A percentile compares a stretch with the other conserved stretches of the same genome.
These are phyloP conservation scores for Diaporthe nobilis DNA, from an alignment of 2,329 filamentous ascomycete species.

Conservation along the genomic window DNA sequence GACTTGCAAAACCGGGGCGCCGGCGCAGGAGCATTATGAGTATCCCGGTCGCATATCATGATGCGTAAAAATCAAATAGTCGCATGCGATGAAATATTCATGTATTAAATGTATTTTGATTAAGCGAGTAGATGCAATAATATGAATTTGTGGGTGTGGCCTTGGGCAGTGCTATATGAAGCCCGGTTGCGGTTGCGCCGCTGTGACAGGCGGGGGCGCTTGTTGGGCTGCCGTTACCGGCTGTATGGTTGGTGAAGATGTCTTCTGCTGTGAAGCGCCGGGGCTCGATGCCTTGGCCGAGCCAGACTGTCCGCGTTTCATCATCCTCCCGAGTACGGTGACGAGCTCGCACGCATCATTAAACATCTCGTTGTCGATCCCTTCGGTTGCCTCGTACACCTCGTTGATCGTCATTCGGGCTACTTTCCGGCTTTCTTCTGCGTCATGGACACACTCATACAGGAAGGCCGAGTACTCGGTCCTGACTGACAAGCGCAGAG, in stretches of 20 bases:
- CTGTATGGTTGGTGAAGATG: slow-evolving; percentile 8
- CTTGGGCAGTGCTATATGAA: slow-evolving; percentile 22
- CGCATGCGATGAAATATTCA: not conserved
- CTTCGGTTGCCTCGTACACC: slow-evolving; percentile 91
- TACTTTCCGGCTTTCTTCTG: slow-evolving; percentile 79
- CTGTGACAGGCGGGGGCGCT: slow-evolving; percentile 16
- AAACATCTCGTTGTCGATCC: slow-evolving; percentile 96
- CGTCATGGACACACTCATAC: slow-evolving; percentile 92
- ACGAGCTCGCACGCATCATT: slow-evolving; percentile 92
- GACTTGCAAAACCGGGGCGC: not conserved
- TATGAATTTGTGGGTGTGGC: not conserved
- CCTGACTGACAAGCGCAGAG: slow-evolving; percentile 88
- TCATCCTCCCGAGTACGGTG: slow-evolving; percentile 87
- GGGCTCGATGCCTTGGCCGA: slow-evolving; percentile 50
- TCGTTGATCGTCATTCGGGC: slow-evolving; percentile 89
- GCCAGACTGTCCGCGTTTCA: slow-evolving; percentile 75
- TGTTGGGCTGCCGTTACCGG: slow-evolving; percentile 26
- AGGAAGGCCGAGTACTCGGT: slow-evolving; percentile 94
- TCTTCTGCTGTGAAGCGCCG: slow-evolving; percentile 42
- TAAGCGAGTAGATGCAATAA: not conserved
- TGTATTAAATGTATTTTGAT: slow-evolving; percentile 15
- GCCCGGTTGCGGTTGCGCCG: slow-evolving; percentile 32
- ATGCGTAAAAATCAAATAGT: not conserved
- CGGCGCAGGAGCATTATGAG: not conserved
- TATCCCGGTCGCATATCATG: not conserved